Evolutionary conservation across 2,329 filamentous ascomycete species (phyloP), one percentile per base, ranked within the genome.

Genomic region (Lasiodiplodia hormozganensis): DNA sequence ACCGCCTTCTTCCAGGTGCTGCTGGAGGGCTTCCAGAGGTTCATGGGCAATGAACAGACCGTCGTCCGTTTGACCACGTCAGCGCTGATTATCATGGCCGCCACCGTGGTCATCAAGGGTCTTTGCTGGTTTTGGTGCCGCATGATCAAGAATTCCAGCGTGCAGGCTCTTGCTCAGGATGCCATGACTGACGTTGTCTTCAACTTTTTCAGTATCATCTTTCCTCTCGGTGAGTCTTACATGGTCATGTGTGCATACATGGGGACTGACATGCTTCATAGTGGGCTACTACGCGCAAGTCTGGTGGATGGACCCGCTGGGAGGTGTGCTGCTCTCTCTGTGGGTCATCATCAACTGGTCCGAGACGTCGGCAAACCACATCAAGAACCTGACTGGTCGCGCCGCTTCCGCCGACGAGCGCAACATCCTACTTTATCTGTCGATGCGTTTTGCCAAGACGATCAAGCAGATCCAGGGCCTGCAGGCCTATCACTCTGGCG

Each of bases 361-460:
- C 28, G 81, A 85, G 62, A 95, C 92, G 0, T 91, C 90, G 0
- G 84, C 87, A 52, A 88, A 91, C 71, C 93, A 96, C 76, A 93
- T 96, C 75, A 89, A 91, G 76, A 93, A 95, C 74, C 82, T 96
- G 36, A 92, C 90, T 0, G 93, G 93, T 21, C 92, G 92, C 73
- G 91, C 91, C 0, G 92, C 92, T 5, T 89, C 89, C 1, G 90
- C 92, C 0, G 92, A 95, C 73, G 90, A 96, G 82, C 87, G 94
- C 36, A 97, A 96, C 76, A 88, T 97, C 57, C 80, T 97, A 25
- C 85, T 97, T 0, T 97, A 97, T 80, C 86, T 97, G 73, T 96
- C 94, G 1, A 97, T 97, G 92, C 91, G 94, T 23, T 97, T 97
- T 76, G 94, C 94, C 56, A 93, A 92, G 72, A 91, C 92, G 14